A percentile compares a stretch with the other conserved stretches of the same genome.
Evolutionary conservation across 2,329 filamentous ascomycete species (phyloP).

Genomic region (Sporothrix inflata): DNA sequence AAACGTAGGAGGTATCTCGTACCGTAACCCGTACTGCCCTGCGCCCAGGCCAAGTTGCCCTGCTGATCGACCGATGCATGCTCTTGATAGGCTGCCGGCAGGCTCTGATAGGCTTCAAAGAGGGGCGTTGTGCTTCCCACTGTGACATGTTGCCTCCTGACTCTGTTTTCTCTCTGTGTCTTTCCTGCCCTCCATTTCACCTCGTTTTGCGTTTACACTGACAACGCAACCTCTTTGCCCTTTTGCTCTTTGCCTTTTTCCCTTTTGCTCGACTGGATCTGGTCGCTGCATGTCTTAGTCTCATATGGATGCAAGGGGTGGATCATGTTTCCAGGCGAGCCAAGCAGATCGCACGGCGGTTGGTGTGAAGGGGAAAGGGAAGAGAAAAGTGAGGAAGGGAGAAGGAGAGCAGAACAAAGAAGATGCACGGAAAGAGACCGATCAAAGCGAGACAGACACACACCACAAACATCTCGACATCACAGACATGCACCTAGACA

Average conservation of each 20-base stretch:
- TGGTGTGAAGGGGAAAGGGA: neutral
- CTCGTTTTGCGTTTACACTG: slow-evolving; percentile 9
- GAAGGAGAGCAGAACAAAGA: neutral
- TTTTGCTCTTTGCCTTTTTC: no score
- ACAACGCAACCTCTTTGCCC: neutral
- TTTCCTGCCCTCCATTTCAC: neutral
- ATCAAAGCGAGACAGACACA: slow-evolving; percentile 8
- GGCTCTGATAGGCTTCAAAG: slow-evolving; percentile 2
- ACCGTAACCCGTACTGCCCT: no score
- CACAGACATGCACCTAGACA: slow-evolving; percentile 13
- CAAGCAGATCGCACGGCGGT: slow-evolving; percentile 17
- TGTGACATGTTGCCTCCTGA: neutral
- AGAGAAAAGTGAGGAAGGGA: neutral
- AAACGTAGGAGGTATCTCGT: no score
- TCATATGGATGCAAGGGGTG: slow-evolving; percentile 27
- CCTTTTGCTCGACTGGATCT: neutral
- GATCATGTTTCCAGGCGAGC: neutral
- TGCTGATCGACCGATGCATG: neutral
- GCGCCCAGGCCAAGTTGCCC: neutral
- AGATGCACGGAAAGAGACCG: neutral
- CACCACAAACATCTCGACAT: neutral
- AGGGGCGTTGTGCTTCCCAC: neutral
- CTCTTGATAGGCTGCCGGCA: neutral
- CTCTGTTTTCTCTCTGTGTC: neutral
- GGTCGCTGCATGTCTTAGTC: slow-evolving; percentile 11